Base-by-base conservation (phyloP, 2,329 filamentous ascomycete genomes). In the Teratosphaeria epicoccoides region DNA sequence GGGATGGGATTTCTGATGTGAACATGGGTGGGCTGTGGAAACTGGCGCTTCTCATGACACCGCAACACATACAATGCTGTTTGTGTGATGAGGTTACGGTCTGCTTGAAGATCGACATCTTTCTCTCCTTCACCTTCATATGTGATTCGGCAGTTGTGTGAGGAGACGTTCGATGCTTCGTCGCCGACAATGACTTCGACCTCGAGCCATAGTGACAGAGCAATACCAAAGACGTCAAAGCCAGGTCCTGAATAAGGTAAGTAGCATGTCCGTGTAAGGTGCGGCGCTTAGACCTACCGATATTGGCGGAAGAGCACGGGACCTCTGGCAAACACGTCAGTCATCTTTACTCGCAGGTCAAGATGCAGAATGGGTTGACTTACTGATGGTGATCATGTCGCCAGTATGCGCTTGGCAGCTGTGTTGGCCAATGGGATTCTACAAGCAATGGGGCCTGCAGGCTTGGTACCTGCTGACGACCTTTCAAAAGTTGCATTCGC, bases 1-100 rank as follows among this genome's bases (percentile, higher is more conserved):
- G 93, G 93, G 60, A 98, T 97, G 1, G 88, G 88, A 73, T 97
- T 97, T 71, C 86, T 84, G 73, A 98, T 89, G 73, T 96, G 91
- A 49, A 98, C 86, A 64, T 89, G 86, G 6, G 91, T 97, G 71
- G 88, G 84, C 50, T 75, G 71, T 37, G 93, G 91, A 71, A 97
- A 98, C 46, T 79, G 76, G 66, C 88, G 83, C 70, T 91, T 83
- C 65, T 85, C 82, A 73, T 97, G 87, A 74, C 93, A 97, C 70
- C 90, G 81, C 58, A 98, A 80, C 54, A 98, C 88, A 70, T 98
- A 97, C 47, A 97, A 79, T 46, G 93, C 91, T 51, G 93, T 91
- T 56, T 90, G 83, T 53, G 93, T 97, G 71, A 98, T 87, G 63
- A 98, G 82, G 71, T 98, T 98, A 65, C 81, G 80, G 64, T 91